phyloP scores from a whole-genome alignment of 2,329 filamentous ascomycete genomes.

The Monosporascus sp. region DNA sequence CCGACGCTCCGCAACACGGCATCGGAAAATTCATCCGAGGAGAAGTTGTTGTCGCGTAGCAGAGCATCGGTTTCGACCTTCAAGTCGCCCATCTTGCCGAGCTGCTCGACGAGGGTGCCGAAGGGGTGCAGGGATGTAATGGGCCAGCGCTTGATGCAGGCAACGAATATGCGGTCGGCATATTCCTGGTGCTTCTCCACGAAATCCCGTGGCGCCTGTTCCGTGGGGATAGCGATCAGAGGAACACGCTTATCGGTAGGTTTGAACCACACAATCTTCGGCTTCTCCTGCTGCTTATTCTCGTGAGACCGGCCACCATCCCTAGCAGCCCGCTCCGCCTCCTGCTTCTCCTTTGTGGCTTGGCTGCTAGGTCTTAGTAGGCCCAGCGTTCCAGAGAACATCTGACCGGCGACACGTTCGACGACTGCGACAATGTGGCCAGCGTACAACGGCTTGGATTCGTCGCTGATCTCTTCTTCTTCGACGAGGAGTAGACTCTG shows the following conservation, averaged over 20 bases:
- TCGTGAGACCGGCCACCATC: conserved; percentile 77
- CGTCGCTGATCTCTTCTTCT: conserved; percentile 97
- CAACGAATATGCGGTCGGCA: conserved; percentile 95
- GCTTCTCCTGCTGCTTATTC: conserved; percentile 86
- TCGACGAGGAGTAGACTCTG: conserved; percentile 95
- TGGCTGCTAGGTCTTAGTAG: conserved; percentile 94
- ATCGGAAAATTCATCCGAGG: conserved; percentile 94
- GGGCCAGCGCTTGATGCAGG: conserved; percentile 98
- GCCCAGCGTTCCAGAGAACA: conserved; percentile 96
- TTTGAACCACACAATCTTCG: conserved; percentile 99
- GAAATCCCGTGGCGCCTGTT: conserved; percentile 95
- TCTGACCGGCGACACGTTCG: conserved; percentile 93
- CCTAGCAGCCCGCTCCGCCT: conserved; percentile 87
- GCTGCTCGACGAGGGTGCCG: conserved; percentile 92
- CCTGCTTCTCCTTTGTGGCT: conserved; percentile 98
- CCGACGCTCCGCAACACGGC: conserved; percentile 90
- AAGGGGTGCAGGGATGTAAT: conserved; percentile 99
- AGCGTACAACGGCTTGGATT: conserved; percentile 94
- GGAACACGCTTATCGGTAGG: conserved; percentile 98
- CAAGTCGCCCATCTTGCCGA: conserved; percentile 94
- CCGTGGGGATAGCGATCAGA: conserved; percentile 94
- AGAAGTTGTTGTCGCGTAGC: conserved; percentile 97
- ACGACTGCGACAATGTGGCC: conserved; percentile 97
- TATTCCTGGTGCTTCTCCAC: conserved; percentile 98
- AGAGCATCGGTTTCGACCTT: conserved; percentile 98